phyloP scores from a whole-genome alignment of 371 early-diverging fungal species.

The Basidiobolus meristosporus region DNA sequence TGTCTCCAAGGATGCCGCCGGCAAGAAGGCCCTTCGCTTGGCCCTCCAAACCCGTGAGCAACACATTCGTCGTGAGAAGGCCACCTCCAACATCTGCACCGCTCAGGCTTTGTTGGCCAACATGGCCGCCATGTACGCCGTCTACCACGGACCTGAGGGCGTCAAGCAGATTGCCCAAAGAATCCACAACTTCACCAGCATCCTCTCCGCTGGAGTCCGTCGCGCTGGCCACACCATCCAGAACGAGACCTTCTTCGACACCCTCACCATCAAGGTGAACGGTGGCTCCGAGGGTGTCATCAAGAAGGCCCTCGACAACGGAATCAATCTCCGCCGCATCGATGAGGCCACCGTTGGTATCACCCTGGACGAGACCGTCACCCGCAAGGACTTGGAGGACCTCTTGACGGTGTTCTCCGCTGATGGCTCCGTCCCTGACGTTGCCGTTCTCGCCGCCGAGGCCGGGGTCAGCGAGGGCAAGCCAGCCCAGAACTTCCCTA shows the following conservation, averaged over 20 bases:
- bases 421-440: conserved; percentile 22
- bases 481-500: conserved; percentile 28
- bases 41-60: conserved; percentile 95
- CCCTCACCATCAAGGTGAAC: conserved; percentile 59
- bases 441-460: conserved; percentile 13
- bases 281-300: conserved; percentile 33
- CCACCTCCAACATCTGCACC: conserved; percentile 95
- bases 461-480: conserved; percentile 15
- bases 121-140: conserved; percentile 88
- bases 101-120: conserved; percentile 86
- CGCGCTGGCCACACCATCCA: conserved; percentile 51
- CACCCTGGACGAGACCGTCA: conserved; percentile 81
- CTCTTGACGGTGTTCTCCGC: conserved; percentile 50
- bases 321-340: conserved; percentile 75
- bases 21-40: conserved; percentile 76
- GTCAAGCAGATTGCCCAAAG: conserved; percentile 74
- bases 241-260: conserved; percentile 82
- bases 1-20: conserved; percentile 79
- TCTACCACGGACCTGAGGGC: conserved; percentile 95
- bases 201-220: conserved; percentile 56
- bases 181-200: conserved; percentile 68
- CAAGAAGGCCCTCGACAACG: conserved; percentile 42
- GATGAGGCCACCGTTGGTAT: conserved; percentile 56
- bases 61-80: conserved; percentile 96
- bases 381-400: conserved; percentile 51